Evolutionary conservation across 306 rosid genomes (phyloP).

Genomic region (Arachis stenosperma): DNA sequence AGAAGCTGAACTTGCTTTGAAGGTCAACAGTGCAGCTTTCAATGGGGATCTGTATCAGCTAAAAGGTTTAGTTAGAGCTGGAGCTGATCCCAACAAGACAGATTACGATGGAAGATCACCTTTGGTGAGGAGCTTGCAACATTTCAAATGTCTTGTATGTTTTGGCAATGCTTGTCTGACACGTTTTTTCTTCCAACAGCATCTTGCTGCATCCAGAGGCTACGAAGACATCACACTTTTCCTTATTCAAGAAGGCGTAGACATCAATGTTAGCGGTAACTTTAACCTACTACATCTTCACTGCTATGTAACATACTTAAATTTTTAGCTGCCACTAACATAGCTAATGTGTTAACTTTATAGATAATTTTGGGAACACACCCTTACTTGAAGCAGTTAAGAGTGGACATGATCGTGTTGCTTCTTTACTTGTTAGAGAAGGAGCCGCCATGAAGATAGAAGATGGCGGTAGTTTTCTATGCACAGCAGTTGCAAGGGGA

Average conservation of each 20-base stretch:
- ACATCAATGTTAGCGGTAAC: constrained; percentile 64
- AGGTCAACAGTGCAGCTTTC: constrained; percentile 81
- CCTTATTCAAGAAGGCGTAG: constrained; percentile 73
- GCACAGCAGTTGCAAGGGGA: constrained; percentile 81
- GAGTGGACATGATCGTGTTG: constrained; percentile 77
- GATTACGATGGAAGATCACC: constrained; percentile 99
- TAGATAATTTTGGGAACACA: constrained; percentile 86
- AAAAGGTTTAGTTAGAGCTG: constrained; percentile 81
- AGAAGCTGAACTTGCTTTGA: constrained; percentile 94
- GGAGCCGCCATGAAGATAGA: constrained; percentile 79
- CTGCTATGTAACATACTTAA: background rate
- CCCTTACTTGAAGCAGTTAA: constrained; percentile 90
- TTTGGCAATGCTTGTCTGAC: constrained; percentile 32
- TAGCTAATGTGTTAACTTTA: constrained; percentile 23
- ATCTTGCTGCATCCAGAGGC: constrained; percentile 92
- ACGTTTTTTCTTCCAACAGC: constrained; percentile 52
- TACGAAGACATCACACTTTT: constrained; percentile 70
- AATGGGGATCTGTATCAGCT: constrained; percentile 81
- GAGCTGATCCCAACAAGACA: constrained; percentile 90
- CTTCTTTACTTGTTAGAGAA: constrained; percentile 69
- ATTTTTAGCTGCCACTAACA: constrained; percentile 22
- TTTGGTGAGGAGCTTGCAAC: constrained; percentile 58
- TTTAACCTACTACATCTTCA: background rate
- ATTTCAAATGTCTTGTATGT: constrained; percentile 27
- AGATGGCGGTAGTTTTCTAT: constrained; percentile 68